Evolutionary conservation across 139 green algal species (phyloP), one percentile per base, ranked within the genome.

Genomic region (Volvox reticuliferus): DNA sequence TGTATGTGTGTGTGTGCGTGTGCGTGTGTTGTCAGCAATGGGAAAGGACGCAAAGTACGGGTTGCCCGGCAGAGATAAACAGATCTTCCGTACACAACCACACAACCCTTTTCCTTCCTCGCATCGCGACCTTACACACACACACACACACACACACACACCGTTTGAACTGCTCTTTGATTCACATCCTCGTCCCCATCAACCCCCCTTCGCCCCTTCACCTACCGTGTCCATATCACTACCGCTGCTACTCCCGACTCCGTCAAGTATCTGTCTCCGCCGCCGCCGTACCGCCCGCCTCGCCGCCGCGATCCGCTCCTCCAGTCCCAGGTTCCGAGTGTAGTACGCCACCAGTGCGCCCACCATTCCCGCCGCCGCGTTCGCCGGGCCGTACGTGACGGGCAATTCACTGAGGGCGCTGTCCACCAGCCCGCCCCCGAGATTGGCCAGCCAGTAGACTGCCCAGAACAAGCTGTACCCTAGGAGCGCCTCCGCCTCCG

Each of bases 311-410:
- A 88, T 79, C 32, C 82, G 82, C 82, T 79, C 63, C 65, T 88
- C 82, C 65, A 88, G 82, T 68, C 26, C 69, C 69, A 35, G 32
- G 69, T 89, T 89, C 24, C 69, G 37, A 6, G 22, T 50, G 69
- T 89, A 89, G 28, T 61, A 82, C 17, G 85, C 69, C 37, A 55
- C 69, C 36, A 89, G 69, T 20, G 69, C 85, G 44, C 85, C 85
- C 85, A 89, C 85, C 36, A 89, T 73, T 44, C 85, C 85, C 69
- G 85, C 85, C 37, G 85, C 85, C 28, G 69, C 85, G 50, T 90
- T 90, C 22, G 86, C 75, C 12, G 86, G 86, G 75, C 86, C 86
- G 17, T n/a, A 63, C 21, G 86, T 90, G 55, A 90, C 44, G 32
- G 86, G 86, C 86, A 85, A 50, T 71, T 90, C 86, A 12, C 24